A percentile compares a stretch with the other conserved stretches of the same genome.
Evolutionary conservation across 371 early-diverging fungal species (phyloP).

Genomic region (Syncephalastrum racemosum): DNA sequence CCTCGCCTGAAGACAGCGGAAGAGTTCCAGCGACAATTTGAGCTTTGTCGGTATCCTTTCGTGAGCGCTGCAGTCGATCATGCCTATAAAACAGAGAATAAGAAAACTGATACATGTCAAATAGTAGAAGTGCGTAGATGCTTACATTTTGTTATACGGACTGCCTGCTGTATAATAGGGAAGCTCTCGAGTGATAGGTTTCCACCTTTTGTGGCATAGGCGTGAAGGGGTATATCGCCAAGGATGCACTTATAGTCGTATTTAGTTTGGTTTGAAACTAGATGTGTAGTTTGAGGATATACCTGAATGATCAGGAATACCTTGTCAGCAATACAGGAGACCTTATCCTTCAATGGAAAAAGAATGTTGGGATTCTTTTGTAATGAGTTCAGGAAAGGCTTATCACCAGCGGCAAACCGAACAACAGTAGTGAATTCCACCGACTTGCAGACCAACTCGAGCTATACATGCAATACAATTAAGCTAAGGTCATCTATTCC

Average conservation of each 20-base stretch:
- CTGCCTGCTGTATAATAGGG: conserved; percentile 29
- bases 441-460: conserved; percentile 39
- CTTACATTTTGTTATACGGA: conserved; percentile 41
- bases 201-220: conserved; percentile 12
- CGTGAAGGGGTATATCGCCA: conserved; percentile 36
- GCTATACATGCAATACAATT: conserved; percentile 20
- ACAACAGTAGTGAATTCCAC: conserved; percentile 43
- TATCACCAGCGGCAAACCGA: conserved; percentile 48
- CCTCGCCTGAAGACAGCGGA: conserved; percentile 40
- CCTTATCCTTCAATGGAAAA: conserved; percentile 35
- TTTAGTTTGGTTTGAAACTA: conserved; percentile 2
- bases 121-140: background rate
- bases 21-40: conserved; percentile 33
- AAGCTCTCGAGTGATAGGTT: conserved; percentile 25
- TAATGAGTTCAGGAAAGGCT: conserved; percentile 38
- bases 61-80: conserved; percentile 40
- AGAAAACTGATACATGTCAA: background rate
- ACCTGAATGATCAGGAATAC: conserved; percentile 41
- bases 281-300: background rate
- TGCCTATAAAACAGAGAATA: conserved; percentile 16
- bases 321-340: conserved; percentile 31
- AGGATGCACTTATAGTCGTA: conserved; percentile 32
- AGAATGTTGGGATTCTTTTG: conserved; percentile 37
- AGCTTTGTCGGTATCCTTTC: conserved; percentile 24
- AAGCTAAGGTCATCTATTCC: background rate